Base-by-base conservation (phyloP, 1,284 basidiomycete genomes). In the Pseudozyma pruni region DNA sequence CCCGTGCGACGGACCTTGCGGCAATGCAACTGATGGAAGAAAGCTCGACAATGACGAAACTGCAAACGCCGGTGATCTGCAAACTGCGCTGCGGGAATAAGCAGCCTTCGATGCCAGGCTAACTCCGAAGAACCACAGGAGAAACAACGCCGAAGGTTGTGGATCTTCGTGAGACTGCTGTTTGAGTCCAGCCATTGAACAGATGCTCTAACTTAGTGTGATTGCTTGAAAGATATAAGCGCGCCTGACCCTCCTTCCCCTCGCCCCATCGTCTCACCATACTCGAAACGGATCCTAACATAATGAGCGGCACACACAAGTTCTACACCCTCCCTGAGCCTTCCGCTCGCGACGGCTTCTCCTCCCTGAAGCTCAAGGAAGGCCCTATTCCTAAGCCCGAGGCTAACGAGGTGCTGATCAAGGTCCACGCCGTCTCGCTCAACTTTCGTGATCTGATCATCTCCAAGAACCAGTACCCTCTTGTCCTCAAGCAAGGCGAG, bases 371-470 rank as follows among this genome's bases (percentile, higher is more conserved):
- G 27, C 39, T 72, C 47, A 70, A 74, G 55, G 53, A 61, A 19
- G 60, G 56, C 14, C 48, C 51, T 13, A 38, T 78, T 11, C 74
- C 74, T 35, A 46, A 74, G 46, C 75, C 73, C 1, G 74, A 72
- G 10, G 16, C 62, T 22, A 62, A 68, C 39, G 68, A 79, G 61
- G 75, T 79, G 20, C 69, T 79, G 27, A 57, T 79, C 64, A 70
- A 67, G 54, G 82, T 85, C 61, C 78, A 82, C 40, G 81, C 79
- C 14, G 74, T 83, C 43, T 82, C 82, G 13, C 72, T 85, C 42
- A 85, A 85, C 72, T 84, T 78, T 46, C 72, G 76, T 19, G 75
- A 78, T 50, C 25, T 78, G 31, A 73, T 72, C 72, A 76, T 78
- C 39, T 41, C 72, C 32, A n/a, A 50, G 37, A 54, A 51, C 34